Evolutionary conservation across 345 rosid species (phyloP), one percentile per base, ranked within the genome.

Genomic region (Pseudoturritis turrita): DNA sequence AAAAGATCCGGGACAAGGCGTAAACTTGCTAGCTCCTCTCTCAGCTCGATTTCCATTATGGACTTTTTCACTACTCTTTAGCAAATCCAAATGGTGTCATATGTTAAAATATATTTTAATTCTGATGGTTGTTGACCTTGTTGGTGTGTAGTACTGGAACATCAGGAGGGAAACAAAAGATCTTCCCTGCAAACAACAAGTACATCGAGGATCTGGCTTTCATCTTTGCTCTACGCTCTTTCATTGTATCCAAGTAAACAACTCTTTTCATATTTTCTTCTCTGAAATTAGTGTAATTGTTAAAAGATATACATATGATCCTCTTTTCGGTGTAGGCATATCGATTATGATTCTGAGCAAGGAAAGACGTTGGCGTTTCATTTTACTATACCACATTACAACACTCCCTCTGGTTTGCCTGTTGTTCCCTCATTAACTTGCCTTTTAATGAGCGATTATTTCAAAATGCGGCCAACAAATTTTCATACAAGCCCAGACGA

Each of bases 131-230:
- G 22, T 25, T 7, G 12, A 17, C 50, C 10, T 19, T 49, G 1
- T 22, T 31, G 60, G 23, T 23, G 45, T 79, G 71, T 81, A 89
- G 96, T 81, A 75, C 88, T 2, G 90, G 95, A n/a, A 89, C 88
- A 18, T 82, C 89, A 6, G 89, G 87, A 31, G 89, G 95, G 29
- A 76, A 69, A 39, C 88, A 85, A 9, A 89, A 89, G 72, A 45
- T 85, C 72, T 71, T 87, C 80, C 96, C 91, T 31, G 80, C 83
- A 4, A 87, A 35, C 47, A 7, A 59, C 11, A 59, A 21, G 7
- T 19, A 0, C 47, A 37, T 37, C 6, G 64, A 58, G 44, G 13
- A 58, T 1, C 1, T 2, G 7, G n/a, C 11, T 0, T 0, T 1
- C 7, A 2, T 0, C 36, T 0, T n/a, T 5, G 6, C 11, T 37